Base-by-base conservation (phyloP, 2,329 filamentous ascomycete species). In the Aschersonia sp. region DNA sequence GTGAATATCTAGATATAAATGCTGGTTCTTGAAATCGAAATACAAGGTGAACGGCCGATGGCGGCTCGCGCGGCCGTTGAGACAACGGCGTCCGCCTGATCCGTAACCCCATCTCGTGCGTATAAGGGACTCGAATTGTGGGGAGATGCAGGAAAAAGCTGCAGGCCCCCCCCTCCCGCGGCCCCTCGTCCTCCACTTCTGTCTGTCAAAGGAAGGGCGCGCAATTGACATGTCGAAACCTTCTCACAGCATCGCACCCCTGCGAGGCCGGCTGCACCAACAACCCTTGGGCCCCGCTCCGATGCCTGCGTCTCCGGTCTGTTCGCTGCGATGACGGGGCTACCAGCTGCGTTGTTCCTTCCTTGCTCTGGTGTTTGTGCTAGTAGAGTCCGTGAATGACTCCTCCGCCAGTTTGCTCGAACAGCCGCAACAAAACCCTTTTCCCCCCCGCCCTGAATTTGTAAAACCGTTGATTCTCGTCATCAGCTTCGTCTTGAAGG, bases 151-250 rank as follows among this genome's bases (percentile, higher is more conserved):
- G 4, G 32, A 37, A 2, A 22, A 22, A 22, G 22, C 22, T 22
- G 22, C 22, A 22, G 22, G 22, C 22, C 22, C 22, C 22, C 22
- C 22, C 22, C n/a, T 8, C 32, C 32, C 3, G 8, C 8, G 8
- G 32, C 12, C 32, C 8, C 12, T 37, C 12, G 8, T 37, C 32
- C 32, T 42, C 40, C 40, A 42, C 40, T 42, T 42, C 39, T 8
- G 32, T 37, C 22, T 54, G 62, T 66, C 62, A 63, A 62, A 47
- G 52, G 54, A 66, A 66, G 64, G 64, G 64, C 64, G 64, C 56
- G 56, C 45, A 55, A 59, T 58, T 63, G 59, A 64, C 63, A 62
- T 54, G 51, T 47, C 42, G 12, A 42, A n/a, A 14, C 40, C 9
- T n/a, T n/a, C 7, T 42, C n/a, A 8, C 14, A 8, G 9, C 9